Percentiles rank a stretch among this genome's conserved stretches.
phyloP scores from a whole-genome alignment of 2,329 filamentous ascomycete species.

The Cordyceps fumosorosea region DNA sequence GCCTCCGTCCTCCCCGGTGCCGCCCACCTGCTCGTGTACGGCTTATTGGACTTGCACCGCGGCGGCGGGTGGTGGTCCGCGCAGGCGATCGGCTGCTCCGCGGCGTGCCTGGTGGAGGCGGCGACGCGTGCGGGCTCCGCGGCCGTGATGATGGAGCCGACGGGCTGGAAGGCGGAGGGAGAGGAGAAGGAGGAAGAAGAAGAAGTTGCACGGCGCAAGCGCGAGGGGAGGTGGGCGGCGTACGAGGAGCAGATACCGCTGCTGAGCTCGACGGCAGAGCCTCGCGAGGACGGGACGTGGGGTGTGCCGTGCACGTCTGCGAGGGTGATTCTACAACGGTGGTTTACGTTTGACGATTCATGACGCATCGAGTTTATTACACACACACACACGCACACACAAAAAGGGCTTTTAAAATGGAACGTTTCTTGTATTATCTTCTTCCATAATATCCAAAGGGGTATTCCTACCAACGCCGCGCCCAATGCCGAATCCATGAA shows the following conservation, averaged over 20 bases:
- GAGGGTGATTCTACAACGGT: slow-evolving; percentile 52
- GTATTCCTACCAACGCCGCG: slow-evolving; percentile 4
- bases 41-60: slow-evolving; percentile 58
- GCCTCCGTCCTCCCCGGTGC: slow-evolving; percentile 37
- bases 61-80: slow-evolving; percentile 68
- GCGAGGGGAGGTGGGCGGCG: not conserved
- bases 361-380: not conserved
- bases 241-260: slow-evolving; percentile 52
- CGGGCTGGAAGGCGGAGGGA: slow-evolving; percentile 20
- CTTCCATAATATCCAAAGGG: not conserved
- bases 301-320: slow-evolving; percentile 53
- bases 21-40: slow-evolving; percentile 53
- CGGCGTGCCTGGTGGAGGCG: slow-evolving; percentile 57
- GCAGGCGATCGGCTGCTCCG: slow-evolving; percentile 60
- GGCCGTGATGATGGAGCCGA: slow-evolving; percentile 43
- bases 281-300: slow-evolving; percentile 46
- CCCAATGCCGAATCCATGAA: not conserved
- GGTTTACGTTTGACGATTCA: slow-evolving; percentile 44
- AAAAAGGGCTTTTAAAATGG: not conserved
- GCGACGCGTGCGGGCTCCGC: slow-evolving; percentile 37
- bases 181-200: not conserved
- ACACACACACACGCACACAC: no score
- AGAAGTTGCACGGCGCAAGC: not conserved
- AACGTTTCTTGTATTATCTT: not conserved
- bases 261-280: slow-evolving; percentile 47